These are phyloP conservation scores for Penicillium sp. DNA, from an alignment of 2,329 filamentous ascomycete genomes.

Conservation along the genomic window DNA sequence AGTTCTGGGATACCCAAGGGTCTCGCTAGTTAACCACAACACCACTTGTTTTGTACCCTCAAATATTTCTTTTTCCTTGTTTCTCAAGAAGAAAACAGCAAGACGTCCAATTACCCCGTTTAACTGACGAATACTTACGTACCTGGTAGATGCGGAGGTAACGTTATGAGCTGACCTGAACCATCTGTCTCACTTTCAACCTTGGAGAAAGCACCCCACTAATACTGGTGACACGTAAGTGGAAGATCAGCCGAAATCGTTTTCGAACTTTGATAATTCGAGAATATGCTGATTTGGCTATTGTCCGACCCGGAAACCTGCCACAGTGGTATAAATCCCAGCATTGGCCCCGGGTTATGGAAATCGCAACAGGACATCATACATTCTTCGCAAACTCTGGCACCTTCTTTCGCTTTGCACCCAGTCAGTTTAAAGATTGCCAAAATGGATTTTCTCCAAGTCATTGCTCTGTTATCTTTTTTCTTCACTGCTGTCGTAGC, in stretches of 20 bases:
- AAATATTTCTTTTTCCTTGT: not conserved
- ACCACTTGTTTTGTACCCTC: not conserved
- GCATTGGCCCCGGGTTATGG: not conserved
- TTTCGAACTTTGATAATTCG: not conserved
- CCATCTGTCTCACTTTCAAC: not conserved
- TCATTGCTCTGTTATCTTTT: not conserved
- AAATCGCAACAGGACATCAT: too few relatives aligned
- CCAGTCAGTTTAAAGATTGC: not conserved
- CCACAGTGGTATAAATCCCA: not conserved
- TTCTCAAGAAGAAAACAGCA: not conserved
- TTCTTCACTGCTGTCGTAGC: not conserved
- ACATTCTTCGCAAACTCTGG: not conserved
- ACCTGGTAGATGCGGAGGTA: not conserved
- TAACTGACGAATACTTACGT: too few relatives aligned
- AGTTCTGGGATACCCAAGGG: not conserved
- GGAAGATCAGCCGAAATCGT: not conserved
- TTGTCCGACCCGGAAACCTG: not conserved
- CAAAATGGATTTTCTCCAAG: not conserved
- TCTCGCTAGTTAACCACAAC: not conserved
- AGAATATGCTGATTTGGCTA: not conserved
- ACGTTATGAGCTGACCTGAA: not conserved
- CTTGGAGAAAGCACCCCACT: not conserved
- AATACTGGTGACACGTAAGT: not conserved
- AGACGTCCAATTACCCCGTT: not conserved
- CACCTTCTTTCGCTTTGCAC: not conserved